phyloP scores from a whole-genome alignment of 768 basidiomycete species.

The Lentinula detonsa region DNA sequence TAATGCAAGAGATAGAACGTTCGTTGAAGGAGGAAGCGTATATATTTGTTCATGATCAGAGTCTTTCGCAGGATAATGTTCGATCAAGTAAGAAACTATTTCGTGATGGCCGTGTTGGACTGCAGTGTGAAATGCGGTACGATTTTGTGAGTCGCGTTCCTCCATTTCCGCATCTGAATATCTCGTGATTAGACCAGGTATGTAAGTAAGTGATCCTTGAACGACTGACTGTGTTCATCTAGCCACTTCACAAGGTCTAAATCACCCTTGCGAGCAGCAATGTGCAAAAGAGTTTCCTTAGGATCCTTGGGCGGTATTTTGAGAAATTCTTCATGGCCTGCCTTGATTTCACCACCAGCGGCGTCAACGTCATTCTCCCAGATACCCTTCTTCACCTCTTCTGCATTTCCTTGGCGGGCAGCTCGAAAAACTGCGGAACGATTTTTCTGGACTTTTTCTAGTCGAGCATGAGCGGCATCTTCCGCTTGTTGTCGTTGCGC shows the following conservation, averaged over 20 bases:
- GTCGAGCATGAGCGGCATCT: constrained; percentile 38
- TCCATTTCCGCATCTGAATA: constrained; percentile 63
- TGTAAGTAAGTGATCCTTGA: constrained; percentile 15
- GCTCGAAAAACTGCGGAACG: constrained; percentile 64
- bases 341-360: constrained; percentile 61
- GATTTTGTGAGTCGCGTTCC: constrained; percentile 52
- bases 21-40: constrained; percentile 29
- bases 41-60: constrained; percentile 48
- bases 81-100: constrained; percentile 55
- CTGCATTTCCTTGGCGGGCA: constrained; percentile 48
- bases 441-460: constrained; percentile 44
- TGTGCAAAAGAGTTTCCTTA: constrained; percentile 67
- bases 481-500: constrained; percentile 44
- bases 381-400: constrained; percentile 54
- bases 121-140: constrained; percentile 65
- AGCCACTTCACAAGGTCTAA: constrained; percentile 61
- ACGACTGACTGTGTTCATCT: constrained; percentile 56
- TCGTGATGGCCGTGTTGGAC: constrained; percentile 44
- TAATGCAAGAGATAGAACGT: constrained; percentile 51
- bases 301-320: constrained; percentile 41
- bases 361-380: constrained; percentile 71
- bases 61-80: constrained; percentile 50
- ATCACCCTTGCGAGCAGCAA: constrained; percentile 53
- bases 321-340: constrained; percentile 48
- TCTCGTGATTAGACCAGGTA: constrained; percentile 9